Percentiles rank a stretch among this genome's conserved stretches.
Conservation (phyloP, 1,284 basidiomycete species). For the Lignosus rhinocerotis region DNA sequence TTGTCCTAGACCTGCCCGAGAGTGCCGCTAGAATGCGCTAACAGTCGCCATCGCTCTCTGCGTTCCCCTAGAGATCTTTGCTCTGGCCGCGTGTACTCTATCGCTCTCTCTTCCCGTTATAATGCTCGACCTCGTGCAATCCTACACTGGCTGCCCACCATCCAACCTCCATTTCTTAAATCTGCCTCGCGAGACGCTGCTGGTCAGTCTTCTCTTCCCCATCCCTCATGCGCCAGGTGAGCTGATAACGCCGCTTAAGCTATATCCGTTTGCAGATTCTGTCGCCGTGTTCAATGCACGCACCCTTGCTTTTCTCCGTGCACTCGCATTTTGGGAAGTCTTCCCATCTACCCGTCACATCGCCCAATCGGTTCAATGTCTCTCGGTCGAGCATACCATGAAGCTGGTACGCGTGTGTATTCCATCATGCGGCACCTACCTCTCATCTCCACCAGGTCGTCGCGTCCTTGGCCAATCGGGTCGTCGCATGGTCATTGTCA, state of each 20-base stretch:
- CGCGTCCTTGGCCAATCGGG: constrained; percentile 60
- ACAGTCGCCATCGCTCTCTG: not conserved
- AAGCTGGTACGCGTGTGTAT: constrained; percentile 58
- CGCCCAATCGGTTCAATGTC: constrained; percentile 51
- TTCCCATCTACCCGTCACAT: constrained; percentile 59
- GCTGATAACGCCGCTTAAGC: constrained; percentile 37
- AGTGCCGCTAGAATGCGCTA: constrained; percentile 10
- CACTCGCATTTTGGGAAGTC: constrained; percentile 74
- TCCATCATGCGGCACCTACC: not conserved
- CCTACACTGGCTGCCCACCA: constrained; percentile 60
- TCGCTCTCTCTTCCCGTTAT: not conserved
- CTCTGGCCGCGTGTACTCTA: constrained; percentile 4
- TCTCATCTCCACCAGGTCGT: constrained; percentile 52
- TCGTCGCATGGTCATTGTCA: constrained; percentile 76
- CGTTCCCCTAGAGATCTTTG: constrained; percentile 3
- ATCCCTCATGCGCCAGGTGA: not conserved
- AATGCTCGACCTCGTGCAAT: constrained; percentile 62
- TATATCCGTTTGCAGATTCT: constrained; percentile 70
- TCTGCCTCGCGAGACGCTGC: constrained; percentile 52
- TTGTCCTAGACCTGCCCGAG: not conserved
- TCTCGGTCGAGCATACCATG: constrained; percentile 73
- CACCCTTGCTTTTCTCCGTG: constrained; percentile 58
- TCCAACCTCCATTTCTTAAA: constrained; percentile 56
- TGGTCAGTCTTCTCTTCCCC: constrained; percentile 45
- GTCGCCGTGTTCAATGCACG: constrained; percentile 69